Conservation (phyloP, 129 eudicot species). For the Glebionis coronaria region DNA sequence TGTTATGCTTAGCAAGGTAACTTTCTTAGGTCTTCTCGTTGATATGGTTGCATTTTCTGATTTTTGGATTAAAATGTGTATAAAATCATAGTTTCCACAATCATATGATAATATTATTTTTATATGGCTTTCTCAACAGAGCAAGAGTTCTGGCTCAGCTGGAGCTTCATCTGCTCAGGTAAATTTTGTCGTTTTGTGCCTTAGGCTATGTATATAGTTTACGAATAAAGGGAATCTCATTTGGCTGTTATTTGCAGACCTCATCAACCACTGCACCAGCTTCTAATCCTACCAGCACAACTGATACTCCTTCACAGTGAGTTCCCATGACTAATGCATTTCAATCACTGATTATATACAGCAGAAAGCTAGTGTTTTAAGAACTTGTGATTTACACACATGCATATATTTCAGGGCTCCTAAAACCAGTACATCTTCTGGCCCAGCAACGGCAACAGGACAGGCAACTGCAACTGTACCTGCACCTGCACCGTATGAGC, state of each 20-base stretch:
- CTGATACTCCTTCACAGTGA: constrained; percentile 52
- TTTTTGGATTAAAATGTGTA: background rate
- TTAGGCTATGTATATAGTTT: background rate
- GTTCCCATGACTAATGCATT: constrained; percentile 22
- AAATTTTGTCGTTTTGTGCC: constrained; percentile 6
- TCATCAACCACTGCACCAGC: constrained; percentile 42
- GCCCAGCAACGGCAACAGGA: constrained; percentile 22
- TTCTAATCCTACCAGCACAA: constrained; percentile 37
- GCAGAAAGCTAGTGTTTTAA: constrained; percentile 10
- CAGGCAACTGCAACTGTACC: constrained; percentile 23
- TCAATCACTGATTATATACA: background rate
- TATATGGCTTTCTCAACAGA: constrained; percentile 36
- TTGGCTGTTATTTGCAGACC: constrained; percentile 42
- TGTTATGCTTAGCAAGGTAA: constrained; percentile 98
- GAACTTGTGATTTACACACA: background rate
- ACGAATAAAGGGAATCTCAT: constrained; percentile 20
- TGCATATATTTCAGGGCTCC: constrained; percentile 41
- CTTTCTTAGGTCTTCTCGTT: background rate
- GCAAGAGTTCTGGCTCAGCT: constrained; percentile 50
- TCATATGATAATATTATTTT: background rate
- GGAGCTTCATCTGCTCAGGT: constrained; percentile 85
- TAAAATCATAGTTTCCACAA: background rate
- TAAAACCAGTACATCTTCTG: constrained; percentile 45
- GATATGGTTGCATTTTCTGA: background rate
- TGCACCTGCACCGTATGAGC: constrained; percentile 38